phyloP scores from a whole-genome alignment of 2,329 filamentous ascomycete genomes.

The Diaporthe longicolla region DNA sequence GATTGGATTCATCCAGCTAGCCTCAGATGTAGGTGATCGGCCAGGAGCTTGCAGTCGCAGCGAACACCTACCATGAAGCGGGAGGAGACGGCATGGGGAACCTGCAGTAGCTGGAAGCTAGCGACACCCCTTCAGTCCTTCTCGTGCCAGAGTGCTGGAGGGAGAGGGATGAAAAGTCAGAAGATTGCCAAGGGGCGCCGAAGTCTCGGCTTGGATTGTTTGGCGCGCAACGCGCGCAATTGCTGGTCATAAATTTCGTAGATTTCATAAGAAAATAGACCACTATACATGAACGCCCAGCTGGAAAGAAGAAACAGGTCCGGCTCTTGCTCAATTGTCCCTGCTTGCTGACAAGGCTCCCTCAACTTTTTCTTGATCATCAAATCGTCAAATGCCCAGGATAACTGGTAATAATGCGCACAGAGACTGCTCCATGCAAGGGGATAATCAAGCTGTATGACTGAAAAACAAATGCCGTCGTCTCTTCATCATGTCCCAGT shows the following conservation, averaged over 20 bases:
- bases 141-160: neutral
- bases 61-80: neutral
- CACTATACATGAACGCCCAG: slow-evolving; percentile 27
- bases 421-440: slow-evolving; percentile 28
- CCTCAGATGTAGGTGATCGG: neutral
- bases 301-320: neutral
- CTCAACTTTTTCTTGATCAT: slow-evolving; percentile 36
- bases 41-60: neutral
- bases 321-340: slow-evolving; percentile 5
- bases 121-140: neutral
- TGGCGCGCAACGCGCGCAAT: neutral
- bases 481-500: slow-evolving; percentile 22
- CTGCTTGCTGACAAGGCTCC: slow-evolving; percentile 15
- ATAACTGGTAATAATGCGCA: neutral
- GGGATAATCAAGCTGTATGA: neutral
- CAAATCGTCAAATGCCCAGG: slow-evolving; percentile 21
- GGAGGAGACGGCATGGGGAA: neutral
- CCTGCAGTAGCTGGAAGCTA: neutral
- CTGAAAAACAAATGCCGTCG: slow-evolving; percentile 3
- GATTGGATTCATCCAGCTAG: neutral
- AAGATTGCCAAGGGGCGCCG: neutral
- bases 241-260: slow-evolving; percentile 23
- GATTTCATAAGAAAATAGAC: slow-evolving; percentile 9
- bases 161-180: neutral
- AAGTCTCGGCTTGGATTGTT: neutral